These are phyloP conservation scores for Claviceps pusilla DNA, from an alignment of 2,329 filamentous ascomycete genomes.

Conservation along the genomic window DNA sequence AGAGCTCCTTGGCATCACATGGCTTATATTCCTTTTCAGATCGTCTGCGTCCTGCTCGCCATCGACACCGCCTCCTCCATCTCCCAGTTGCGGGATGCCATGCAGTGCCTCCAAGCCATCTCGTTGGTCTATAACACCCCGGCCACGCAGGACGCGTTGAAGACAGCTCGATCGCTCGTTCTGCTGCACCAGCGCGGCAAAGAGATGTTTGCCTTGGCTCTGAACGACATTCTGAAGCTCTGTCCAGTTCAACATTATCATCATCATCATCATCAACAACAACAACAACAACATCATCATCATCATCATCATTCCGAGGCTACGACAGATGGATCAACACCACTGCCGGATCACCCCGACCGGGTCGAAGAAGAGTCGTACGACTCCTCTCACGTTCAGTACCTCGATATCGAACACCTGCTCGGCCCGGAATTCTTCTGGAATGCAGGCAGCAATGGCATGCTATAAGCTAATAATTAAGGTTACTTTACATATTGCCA, in stretches of 20 bases:
- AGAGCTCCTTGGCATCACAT: slow-evolving; percentile 43
- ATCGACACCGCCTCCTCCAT: slow-evolving; percentile 37
- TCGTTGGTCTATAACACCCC: slow-evolving; percentile 28
- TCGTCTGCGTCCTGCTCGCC: slow-evolving; percentile 38
- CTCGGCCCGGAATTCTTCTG: slow-evolving; percentile 9
- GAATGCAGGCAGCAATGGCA: background rate
- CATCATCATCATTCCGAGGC: slow-evolving; percentile 3
- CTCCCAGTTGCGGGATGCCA: slow-evolving; percentile 32
- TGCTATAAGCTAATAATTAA: background rate
- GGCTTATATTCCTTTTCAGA: slow-evolving; percentile 44
- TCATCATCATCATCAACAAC: too few relatives aligned
- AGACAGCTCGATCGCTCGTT: slow-evolving; percentile 38
- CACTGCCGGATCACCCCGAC: slow-evolving; percentile 5
- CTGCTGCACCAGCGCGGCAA: slow-evolving; percentile 36
- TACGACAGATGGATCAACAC: background rate
- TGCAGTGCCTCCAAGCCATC: slow-evolving; percentile 30
- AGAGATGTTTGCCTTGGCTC: slow-evolving; percentile 24
- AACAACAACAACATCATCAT: too few relatives aligned
- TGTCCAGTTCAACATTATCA: slow-evolving; percentile 12
- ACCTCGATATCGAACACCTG: slow-evolving; percentile 29
- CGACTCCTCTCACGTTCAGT: slow-evolving; percentile 28
- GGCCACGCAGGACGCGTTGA: slow-evolving; percentile 36
- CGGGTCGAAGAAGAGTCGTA: slow-evolving; percentile 28
- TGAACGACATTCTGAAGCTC: slow-evolving; percentile 23
- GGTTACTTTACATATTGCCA: background rate